Conservation (phyloP, 2,329 filamentous ascomycete genomes). For the Alternaria conjuncta region DNA sequence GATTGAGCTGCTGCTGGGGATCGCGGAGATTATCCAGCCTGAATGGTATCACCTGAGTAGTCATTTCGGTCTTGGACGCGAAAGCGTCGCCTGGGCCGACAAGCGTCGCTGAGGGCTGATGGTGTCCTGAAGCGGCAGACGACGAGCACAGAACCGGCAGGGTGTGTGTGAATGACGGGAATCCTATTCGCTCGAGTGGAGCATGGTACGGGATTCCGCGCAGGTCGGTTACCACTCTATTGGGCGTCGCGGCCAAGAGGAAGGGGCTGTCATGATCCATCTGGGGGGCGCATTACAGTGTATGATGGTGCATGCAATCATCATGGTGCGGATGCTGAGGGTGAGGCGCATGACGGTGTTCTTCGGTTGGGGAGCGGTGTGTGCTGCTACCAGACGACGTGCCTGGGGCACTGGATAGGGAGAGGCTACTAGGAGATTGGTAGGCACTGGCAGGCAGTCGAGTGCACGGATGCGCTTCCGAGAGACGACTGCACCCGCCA, state of each 20-base stretch:
- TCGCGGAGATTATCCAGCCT: constrained; percentile 24
- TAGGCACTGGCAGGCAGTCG: constrained; percentile 3
- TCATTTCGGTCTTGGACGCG: constrained; percentile 20
- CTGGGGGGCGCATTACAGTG: not conserved
- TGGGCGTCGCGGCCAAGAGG: constrained; percentile 11
- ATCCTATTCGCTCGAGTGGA: constrained; percentile 13
- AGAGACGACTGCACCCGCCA: constrained; percentile 23
- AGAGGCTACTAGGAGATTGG: constrained; percentile 4
- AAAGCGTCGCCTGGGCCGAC: constrained; percentile 23
- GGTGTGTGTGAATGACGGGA: not conserved
- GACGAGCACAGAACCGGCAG: constrained; percentile 16
- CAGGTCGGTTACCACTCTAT: constrained; percentile 12
- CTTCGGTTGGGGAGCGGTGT: constrained; percentile 1
- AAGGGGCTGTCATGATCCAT: not conserved
- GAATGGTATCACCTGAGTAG: constrained; percentile 9
- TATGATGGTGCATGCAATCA: not conserved
- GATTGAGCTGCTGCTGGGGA: constrained; percentile 16
- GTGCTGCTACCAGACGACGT: not conserved
- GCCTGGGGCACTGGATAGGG: constrained; percentile 1
- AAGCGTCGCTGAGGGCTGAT: constrained; percentile 11
- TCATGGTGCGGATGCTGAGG: not conserved
- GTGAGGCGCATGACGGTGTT: not conserved
- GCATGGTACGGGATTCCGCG: constrained; percentile 14
- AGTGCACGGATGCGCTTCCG: constrained; percentile 19
- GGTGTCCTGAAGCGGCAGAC: constrained; percentile 5